These are phyloP conservation scores for Russula griseocarnosa DNA, from an alignment of 768 basidiomycete genomes.

Conservation along the genomic window DNA sequence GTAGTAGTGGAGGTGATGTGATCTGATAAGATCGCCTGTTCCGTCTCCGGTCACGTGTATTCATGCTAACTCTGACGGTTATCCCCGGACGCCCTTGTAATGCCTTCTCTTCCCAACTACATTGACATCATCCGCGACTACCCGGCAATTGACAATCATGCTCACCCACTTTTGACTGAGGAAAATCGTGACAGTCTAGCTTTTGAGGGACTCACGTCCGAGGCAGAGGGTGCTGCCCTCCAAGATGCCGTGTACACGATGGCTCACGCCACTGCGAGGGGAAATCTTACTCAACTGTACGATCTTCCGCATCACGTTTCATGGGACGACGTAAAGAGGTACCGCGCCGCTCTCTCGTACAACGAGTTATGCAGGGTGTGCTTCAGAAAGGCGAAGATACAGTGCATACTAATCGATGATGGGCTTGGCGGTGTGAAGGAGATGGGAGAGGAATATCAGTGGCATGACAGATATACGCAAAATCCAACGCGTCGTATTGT, in stretches of 20 bases:
- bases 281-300: conserved; percentile 52
- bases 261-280: conserved; percentile 54
- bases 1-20: background rate
- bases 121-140: conserved; percentile 30
- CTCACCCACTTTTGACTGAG: conserved; percentile 60
- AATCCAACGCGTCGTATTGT: conserved; percentile 58
- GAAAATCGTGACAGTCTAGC: conserved; percentile 45
- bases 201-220: conserved; percentile 63
- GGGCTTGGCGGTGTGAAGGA: conserved; percentile 49
- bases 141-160: conserved; percentile 77
- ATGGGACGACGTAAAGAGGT: conserved; percentile 59
- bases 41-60: too few species aligned
- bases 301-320: conserved; percentile 38
- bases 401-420: conserved; percentile 69
- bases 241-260: conserved; percentile 54
- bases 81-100: background rate
- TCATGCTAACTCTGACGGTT: too few species aligned
- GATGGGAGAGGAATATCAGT: conserved; percentile 46
- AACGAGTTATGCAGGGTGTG: conserved; percentile 52
- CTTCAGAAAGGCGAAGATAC: conserved; percentile 55
- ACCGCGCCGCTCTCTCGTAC: conserved; percentile 47
- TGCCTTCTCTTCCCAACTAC: conserved; percentile 11
- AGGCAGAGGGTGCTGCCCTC: conserved; percentile 53
- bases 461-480: conserved; percentile 60
- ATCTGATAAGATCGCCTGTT: conserved; percentile 25